These are phyloP conservation scores for Verticillium tricorpus DNA, from an alignment of 2,329 filamentous ascomycete genomes.

Conservation along the genomic window DNA sequence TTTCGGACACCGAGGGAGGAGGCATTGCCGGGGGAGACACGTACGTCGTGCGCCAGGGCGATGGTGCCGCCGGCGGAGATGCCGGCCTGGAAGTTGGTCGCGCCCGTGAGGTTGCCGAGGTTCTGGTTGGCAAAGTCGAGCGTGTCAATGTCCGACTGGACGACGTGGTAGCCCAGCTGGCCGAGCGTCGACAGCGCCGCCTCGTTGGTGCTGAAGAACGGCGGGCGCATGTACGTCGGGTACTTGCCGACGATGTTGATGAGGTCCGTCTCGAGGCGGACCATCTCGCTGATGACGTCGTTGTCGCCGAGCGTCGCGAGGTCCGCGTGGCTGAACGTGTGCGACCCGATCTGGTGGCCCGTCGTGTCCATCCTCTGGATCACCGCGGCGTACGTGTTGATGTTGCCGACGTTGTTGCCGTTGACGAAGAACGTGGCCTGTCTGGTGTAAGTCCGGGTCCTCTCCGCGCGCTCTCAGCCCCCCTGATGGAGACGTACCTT, in stretches of 20 bases:
- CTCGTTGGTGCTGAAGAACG: conserved; percentile 36
- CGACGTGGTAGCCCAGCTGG: conserved; percentile 47
- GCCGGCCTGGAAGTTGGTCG: conserved; percentile 26
- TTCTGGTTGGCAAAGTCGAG: conserved; percentile 50
- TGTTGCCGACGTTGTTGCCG: conserved; percentile 27
- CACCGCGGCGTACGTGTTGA: conserved; percentile 23
- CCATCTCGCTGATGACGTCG: conserved; percentile 30
- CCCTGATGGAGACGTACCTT: conserved; percentile 23
- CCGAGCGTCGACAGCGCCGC: conserved; percentile 27
- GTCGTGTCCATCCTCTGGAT: conserved; percentile 7
- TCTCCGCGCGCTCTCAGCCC: conserved; percentile 15
- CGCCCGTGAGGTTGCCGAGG: conserved; percentile 39
- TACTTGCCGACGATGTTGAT: conserved; percentile 34
- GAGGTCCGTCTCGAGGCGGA: conserved; percentile 39
- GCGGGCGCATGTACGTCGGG: conserved; percentile 38
- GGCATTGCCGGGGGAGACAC: conserved; percentile 17
- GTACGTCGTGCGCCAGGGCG: conserved; percentile 48
- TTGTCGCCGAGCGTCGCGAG: conserved; percentile 27
- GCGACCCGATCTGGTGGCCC: conserved; percentile 1
- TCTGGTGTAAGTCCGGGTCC: not conserved
- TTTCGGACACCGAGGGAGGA: too few relatives aligned
- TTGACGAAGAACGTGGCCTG: conserved; percentile 32
- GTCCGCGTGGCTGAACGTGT: conserved; percentile 33
- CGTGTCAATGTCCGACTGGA: conserved; percentile 54
- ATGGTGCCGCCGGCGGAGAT: conserved; percentile 34